Percentiles rank a stretch among this genome's conserved stretches.
Evolutionary conservation across 768 basidiomycete species (phyloP).

Genomic region (Suillus discolor): DNA sequence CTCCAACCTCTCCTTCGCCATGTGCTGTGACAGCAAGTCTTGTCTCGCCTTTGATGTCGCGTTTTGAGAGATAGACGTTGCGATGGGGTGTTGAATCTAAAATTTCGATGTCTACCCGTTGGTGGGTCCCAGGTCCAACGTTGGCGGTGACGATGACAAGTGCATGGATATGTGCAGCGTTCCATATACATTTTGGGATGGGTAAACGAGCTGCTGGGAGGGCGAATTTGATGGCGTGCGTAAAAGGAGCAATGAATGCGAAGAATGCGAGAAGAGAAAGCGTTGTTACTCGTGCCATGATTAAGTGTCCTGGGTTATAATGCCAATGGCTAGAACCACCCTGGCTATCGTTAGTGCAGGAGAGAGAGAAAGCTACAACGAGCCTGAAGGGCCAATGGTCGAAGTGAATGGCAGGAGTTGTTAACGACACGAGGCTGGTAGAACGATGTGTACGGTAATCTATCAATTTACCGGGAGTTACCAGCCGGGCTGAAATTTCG

Average conservation of each 20-base stretch:
- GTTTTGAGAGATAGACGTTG: slow-evolving; percentile 92
- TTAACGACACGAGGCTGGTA: not conserved
- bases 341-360: not conserved
- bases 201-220: slow-evolving; percentile 76
- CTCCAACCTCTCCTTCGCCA: slow-evolving; percentile 91
- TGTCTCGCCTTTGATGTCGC: slow-evolving; percentile 86
- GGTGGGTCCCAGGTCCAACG: slow-evolving; percentile 71
- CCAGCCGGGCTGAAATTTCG: too few relatives aligned
- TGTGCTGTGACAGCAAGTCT: slow-evolving; percentile 94
- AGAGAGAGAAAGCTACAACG: not conserved
- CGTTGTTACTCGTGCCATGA: slow-evolving; percentile 1
- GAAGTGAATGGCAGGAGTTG: not conserved
- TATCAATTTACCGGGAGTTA: not conserved
- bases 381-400: not conserved
- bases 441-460: not conserved
- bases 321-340: not conserved
- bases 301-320: not conserved
- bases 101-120: slow-evolving; percentile 93
- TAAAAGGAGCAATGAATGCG: slow-evolving; percentile 26
- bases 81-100: slow-evolving; percentile 82
- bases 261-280: slow-evolving; percentile 31
- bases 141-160: slow-evolving; percentile 97
- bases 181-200: slow-evolving; percentile 90
- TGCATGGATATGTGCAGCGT: slow-evolving; percentile 80
- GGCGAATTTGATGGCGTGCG: slow-evolving; percentile 81